Evolutionary conservation across 192 early-diverging fungal species (phyloP), one percentile per base, ranked within the genome.

Genomic region (Coemansia sp.): DNA sequence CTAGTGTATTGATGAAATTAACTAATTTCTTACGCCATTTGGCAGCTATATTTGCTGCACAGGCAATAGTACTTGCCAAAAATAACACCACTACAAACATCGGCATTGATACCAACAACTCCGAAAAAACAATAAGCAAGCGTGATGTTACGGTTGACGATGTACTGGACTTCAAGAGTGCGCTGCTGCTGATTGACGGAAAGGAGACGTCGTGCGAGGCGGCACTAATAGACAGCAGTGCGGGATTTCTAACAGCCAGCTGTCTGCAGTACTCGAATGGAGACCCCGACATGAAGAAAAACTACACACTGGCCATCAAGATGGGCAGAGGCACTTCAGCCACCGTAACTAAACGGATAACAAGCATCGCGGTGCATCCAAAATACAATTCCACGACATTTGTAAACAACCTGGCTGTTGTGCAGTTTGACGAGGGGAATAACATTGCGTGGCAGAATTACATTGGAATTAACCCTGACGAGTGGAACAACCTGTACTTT

Each of bases 181-280:
- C 79, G 8, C 40, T 81, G 10, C 70, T 81, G 16, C 8, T 81
- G 1, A 19, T 63, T 6, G 66, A 76, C 67, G 59, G 69, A 10
- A 66, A 64, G 4, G 73, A 81, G n/a, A 81, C 79, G 0, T 63
- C 73, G 4, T 81, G 79, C 56, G 79, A 81, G 52, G 67, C 69
- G 0, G 79, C 70, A 3, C 67, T 76, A 12, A 52, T 81, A 32
- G 79, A 81, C 61, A 81, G 70, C 61, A 39, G 67, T 18, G 69
- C 79, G 0, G 79, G 67, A 0, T 64, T 81, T 64, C 15, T 81
- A 15, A 70, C 79, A 16, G 79, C 79, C 21, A 81, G 73, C 61
- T 81, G 79, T 45, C 67, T 81, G 0, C 26, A 71, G 16, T 67
- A 56, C 37, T 21, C 38, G 0, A 60, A 64, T 12, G 26, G 48